Base-by-base conservation (phyloP, 805 yeast genomes). In the Clavispora fructus region DNA sequence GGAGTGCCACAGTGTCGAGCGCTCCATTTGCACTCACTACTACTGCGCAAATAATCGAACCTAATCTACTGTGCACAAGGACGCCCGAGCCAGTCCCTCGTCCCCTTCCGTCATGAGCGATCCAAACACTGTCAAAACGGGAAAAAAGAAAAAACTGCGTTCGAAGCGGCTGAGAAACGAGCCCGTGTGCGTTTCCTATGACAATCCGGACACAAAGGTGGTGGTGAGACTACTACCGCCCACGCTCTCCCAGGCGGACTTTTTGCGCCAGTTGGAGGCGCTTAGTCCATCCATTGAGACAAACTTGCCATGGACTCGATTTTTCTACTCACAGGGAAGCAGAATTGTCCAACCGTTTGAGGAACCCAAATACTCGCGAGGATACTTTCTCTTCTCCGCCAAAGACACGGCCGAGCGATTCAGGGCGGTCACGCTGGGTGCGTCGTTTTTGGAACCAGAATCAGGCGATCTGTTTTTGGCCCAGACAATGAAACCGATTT, bases 381-480 rank as follows among this genome's bases (percentile, higher is more conserved):
- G 57, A 37, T 47, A 52, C 46, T 7, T 59, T 3, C 41, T 41
- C 35, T 58, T 60, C 33, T 19, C 38, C 14, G 42, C 53, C 11
- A 46, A 35, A 7, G 41, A 19, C 3, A 23, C 30, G 8, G 50
- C 55, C 5, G 46, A 42, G 2, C 31, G 42, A 14, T 55, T 59
- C 41, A 39, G 39, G 30, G 37, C 27, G 13, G 50, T 39, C 9
- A 32, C 57, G 13, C 41, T 41, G 13, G 53, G 49, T 0, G 54
- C 64, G 31, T 55, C 61, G 31, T 66, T 61, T 62, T 44, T 41
- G 16, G 69, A 62, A 27, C 47, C 52, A 2, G 54, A 48, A 5
- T 56, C 65, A 2, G 56, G 54, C 7, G 67, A 62, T 35, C 49
- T 60, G 12, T 57, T 68, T 42, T 47, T 54, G 30, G 54, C 57